A percentile compares a stretch with the other conserved stretches of the same genome.
Conservation (phyloP, 495 filamentous ascomycete species). For the Aspergillus coremiiformis region DNA sequence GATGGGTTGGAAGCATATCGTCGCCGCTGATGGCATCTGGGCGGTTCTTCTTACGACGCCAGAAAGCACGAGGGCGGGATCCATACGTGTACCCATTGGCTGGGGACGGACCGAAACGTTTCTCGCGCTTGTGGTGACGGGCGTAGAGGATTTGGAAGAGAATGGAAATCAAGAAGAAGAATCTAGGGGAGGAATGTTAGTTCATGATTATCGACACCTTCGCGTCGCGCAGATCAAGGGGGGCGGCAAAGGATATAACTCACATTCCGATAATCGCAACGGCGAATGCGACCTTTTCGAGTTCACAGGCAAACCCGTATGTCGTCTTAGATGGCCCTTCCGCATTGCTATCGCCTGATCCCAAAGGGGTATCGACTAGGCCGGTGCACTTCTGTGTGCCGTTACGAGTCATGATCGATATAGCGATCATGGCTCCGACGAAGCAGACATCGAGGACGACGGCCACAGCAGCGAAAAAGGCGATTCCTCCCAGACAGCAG, state of each 20-base stretch:
- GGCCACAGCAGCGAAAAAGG: slow-evolving; percentile 68
- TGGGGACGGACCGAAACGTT: slow-evolving; percentile 69
- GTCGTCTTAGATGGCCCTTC: slow-evolving; percentile 27
- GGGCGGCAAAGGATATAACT: slow-evolving; percentile 27
- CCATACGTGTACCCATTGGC: slow-evolving; percentile 73
- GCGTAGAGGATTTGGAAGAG: slow-evolving; percentile 55
- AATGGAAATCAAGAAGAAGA: slow-evolving; percentile 62
- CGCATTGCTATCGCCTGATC: slow-evolving; percentile 47
- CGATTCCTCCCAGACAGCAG: slow-evolving; percentile 70
- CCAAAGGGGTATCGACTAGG: slow-evolving; percentile 58
- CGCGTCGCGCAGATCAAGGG: neutral
- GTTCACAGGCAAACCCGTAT: slow-evolving; percentile 53
- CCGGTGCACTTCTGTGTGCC: slow-evolving; percentile 58
- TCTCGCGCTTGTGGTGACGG: slow-evolving; percentile 68
- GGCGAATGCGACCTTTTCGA: slow-evolving; percentile 67
- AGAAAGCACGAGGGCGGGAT: slow-evolving; percentile 44
- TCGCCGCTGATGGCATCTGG: slow-evolving; percentile 23
- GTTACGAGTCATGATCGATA: slow-evolving; percentile 60
- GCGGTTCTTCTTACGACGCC: slow-evolving; percentile 41
- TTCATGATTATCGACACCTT: neutral
- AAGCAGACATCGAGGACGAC: slow-evolving; percentile 71
- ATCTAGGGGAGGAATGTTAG: slow-evolving; percentile 29
- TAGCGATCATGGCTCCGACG: slow-evolving; percentile 71
- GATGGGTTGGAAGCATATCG: slow-evolving; percentile 30
- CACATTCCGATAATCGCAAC: slow-evolving; percentile 74